phyloP scores from a whole-genome alignment of 2,329 filamentous ascomycete species.

The Chaetomiaceae sp. region DNA sequence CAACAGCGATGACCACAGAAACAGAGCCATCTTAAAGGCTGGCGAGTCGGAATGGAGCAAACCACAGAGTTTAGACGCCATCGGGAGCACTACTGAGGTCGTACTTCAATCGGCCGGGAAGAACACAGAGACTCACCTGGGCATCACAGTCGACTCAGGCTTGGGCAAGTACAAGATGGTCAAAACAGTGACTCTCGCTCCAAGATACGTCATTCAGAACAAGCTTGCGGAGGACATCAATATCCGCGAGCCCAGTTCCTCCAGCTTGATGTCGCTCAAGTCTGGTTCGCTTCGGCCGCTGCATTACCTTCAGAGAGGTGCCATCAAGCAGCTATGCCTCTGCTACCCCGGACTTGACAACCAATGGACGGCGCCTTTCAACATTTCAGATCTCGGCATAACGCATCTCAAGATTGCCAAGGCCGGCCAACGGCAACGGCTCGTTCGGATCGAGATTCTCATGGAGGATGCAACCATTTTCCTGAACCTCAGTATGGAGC shows the following conservation, averaged over 20 bases:
- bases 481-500: constrained; percentile 83
- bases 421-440: constrained; percentile 79
- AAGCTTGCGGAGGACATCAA: constrained; percentile 84
- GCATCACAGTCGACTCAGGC: constrained; percentile 82
- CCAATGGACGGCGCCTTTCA: constrained; percentile 96
- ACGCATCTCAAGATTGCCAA: constrained; percentile 92
- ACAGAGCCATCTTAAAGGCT: constrained; percentile 81
- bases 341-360: constrained; percentile 94
- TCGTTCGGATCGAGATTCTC: constrained; percentile 82
- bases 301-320: constrained; percentile 80
- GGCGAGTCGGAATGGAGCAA: constrained; percentile 94
- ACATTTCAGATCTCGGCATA: constrained; percentile 90
- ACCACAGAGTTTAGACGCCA: constrained; percentile 94
- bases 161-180: constrained; percentile 98
- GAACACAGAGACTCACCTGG: constrained; percentile 80
- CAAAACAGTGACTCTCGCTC: constrained; percentile 89
- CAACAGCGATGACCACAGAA: constrained; percentile 80
- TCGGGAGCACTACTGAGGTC: constrained; percentile 87
- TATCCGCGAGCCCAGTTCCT: constrained; percentile 87
- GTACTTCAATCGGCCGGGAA: constrained; percentile 69
- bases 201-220: constrained; percentile 91
- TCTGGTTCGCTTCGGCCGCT: constrained; percentile 78
- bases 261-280: constrained; percentile 73
- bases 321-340: constrained; percentile 83
- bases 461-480: constrained; percentile 94